phyloP scores from a whole-genome alignment of 192 early-diverging fungal species.

The Dissophora globulifera region DNA sequence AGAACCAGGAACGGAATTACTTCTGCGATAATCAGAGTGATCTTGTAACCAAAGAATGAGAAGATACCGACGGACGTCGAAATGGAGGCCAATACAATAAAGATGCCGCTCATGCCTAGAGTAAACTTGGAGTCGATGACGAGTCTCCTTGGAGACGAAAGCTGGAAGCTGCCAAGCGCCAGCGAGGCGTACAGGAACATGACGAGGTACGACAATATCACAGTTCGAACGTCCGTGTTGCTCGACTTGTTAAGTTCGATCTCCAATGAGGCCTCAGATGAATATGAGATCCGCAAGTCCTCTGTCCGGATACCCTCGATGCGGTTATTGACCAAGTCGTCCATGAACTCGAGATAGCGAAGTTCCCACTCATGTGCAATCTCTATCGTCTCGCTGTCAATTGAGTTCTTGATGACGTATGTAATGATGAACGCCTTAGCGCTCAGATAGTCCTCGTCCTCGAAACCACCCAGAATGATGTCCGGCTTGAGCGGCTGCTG shows the following conservation, averaged over 20 bases:
- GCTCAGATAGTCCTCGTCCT: slow-evolving; percentile 40
- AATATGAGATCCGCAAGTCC: slow-evolving; percentile 62
- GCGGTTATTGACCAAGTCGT: slow-evolving; percentile 25
- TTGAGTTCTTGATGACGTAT: slow-evolving; percentile 66
- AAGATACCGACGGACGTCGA: slow-evolving; percentile 71
- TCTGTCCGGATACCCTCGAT: slow-evolving; percentile 34
- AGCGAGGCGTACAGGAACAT: slow-evolving; percentile 75
- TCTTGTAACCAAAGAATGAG: slow-evolving; percentile 67
- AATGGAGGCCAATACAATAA: slow-evolving; percentile 69
- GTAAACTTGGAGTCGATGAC: slow-evolving; percentile 72
- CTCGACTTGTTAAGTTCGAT: slow-evolving; percentile 69
- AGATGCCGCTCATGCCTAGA: slow-evolving; percentile 67
- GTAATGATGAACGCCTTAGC: slow-evolving; percentile 70
- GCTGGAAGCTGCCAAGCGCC: slow-evolving; percentile 61
- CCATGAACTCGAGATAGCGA: slow-evolving; percentile 51
- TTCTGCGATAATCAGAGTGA: slow-evolving; percentile 74
- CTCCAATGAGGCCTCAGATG: slow-evolving; percentile 71
- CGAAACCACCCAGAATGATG: slow-evolving; percentile 66
- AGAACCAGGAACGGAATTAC: slow-evolving; percentile 76
- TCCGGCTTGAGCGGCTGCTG: slow-evolving; percentile 71
- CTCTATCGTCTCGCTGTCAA: slow-evolving; percentile 44
- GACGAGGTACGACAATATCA: slow-evolving; percentile 65
- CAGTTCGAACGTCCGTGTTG: slow-evolving; percentile 66
- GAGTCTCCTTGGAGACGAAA: slow-evolving; percentile 51
- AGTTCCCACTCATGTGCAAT: slow-evolving; percentile 68